Conservation (phyloP, 305 asterid genomes). For the Lippia alba region DNA sequence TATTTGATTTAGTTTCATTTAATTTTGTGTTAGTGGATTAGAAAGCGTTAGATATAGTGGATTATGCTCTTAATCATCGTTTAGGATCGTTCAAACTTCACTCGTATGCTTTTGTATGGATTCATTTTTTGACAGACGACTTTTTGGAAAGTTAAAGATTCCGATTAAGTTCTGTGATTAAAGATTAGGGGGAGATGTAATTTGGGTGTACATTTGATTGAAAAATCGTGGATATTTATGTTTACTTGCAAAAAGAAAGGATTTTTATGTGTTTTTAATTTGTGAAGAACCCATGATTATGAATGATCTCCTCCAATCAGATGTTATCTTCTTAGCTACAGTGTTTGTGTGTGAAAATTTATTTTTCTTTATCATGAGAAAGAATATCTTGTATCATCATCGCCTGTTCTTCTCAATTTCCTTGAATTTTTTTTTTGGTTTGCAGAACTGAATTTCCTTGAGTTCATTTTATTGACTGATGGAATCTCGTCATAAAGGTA, state of each 20-base stretch:
- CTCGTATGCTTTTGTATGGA: neutral
- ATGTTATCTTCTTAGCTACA: neutral
- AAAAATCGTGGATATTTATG: neutral
- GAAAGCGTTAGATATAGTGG: no score
- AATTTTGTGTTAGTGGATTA: no score
- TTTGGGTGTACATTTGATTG: neutral
- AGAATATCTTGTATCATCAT: no score
- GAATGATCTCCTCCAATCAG: neutral
- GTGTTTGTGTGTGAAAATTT: neutral
- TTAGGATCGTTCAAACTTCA: conserved; percentile 9
- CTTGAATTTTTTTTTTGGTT: no score
- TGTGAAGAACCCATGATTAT: neutral
- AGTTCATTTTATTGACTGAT: conserved; percentile 22
- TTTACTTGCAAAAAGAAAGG: neutral
- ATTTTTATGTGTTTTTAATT: neutral
- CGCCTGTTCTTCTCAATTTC: no score
- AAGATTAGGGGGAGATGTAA: neutral
- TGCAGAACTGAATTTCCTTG: neutral
- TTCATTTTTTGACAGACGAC: neutral
- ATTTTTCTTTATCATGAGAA: neutral
- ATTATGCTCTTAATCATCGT: neutral
- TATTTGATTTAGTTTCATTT: no score
- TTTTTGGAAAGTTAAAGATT: neutral
- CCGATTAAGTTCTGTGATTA: neutral
- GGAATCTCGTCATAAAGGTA: conserved; percentile 42